phyloP scores from a whole-genome alignment of 75 land plant species.

The Pinus albicaulis region DNA sequence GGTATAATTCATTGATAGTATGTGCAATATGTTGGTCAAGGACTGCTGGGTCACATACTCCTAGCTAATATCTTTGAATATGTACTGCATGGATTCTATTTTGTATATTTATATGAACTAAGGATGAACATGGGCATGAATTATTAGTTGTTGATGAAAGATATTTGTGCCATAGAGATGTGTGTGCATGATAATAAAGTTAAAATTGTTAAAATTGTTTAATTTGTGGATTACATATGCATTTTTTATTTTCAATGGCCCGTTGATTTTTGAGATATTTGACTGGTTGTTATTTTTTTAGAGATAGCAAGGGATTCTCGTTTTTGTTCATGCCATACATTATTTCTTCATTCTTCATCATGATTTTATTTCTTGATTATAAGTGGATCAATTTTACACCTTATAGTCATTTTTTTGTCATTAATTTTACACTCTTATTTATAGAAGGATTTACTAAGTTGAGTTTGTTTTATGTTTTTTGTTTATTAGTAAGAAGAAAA shows the following conservation, averaged over 20 bases:
- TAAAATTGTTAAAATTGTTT: neutral
- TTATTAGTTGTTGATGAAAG: neutral
- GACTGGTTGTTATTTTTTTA: neutral
- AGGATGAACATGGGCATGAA: neutral
- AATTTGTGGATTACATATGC: neutral
- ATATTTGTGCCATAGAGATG: neutral
- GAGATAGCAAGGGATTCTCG: neutral
- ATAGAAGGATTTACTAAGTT: neutral
- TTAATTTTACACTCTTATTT: neutral
- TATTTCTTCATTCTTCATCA: neutral
- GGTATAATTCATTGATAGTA: too few species aligned
- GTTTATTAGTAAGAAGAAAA: neutral
- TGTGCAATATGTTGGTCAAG: too few species aligned
- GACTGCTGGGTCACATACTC: neutral
- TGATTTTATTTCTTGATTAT: neutral
- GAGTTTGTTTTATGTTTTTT: neutral
- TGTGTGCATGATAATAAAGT: neutral
- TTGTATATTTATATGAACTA: neutral
- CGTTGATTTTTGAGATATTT: too few species aligned
- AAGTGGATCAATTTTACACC: neutral
- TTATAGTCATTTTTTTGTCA: neutral
- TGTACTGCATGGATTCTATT: neutral
- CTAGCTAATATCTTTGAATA: neutral
- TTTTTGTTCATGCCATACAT: neutral
- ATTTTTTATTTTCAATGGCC: neutral